phyloP scores from a whole-genome alignment of 139 green algal genomes.

The Chlorella sp. region DNA sequence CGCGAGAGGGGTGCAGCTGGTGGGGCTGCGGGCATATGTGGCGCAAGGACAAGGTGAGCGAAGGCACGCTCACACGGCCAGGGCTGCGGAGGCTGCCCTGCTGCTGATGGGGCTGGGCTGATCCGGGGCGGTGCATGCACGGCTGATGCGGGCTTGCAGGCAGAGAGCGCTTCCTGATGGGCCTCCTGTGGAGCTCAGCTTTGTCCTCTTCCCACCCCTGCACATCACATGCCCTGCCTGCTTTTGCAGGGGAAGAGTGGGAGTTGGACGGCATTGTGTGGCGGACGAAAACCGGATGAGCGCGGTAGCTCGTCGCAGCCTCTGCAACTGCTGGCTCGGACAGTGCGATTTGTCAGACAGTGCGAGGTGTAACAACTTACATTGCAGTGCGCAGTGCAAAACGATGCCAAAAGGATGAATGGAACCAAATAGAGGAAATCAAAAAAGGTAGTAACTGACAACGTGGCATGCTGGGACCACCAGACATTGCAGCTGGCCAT shows the following conservation, averaged over 20 bases:
- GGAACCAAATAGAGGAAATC: too few relatives aligned
- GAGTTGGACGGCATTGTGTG: constrained; percentile 68
- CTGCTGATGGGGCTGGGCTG: not conserved
- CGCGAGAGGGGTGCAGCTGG: constrained; percentile 48
- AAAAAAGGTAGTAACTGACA: too few relatives aligned
- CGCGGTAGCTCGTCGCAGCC: not conserved
- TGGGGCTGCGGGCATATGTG: constrained; percentile 64
- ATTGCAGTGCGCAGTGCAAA: too few relatives aligned
- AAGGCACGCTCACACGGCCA: too few relatives aligned
- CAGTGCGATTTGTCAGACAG: not conserved
- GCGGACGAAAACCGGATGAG: constrained; percentile 32
- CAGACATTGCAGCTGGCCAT: too few relatives aligned
- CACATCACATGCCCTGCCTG: not conserved
- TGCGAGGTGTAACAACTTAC: not conserved
- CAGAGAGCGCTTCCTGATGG: too few relatives aligned
- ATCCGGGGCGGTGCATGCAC: not conserved
- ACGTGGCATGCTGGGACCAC: too few relatives aligned
- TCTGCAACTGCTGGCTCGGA: not conserved
- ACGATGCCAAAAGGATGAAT: too few relatives aligned
- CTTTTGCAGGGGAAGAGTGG: constrained; percentile 39
- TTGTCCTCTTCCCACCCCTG: not conserved
- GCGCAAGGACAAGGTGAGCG: constrained; percentile 46
- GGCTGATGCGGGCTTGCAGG: not conserved
- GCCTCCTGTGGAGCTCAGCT: too few relatives aligned
- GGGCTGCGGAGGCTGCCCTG: not conserved